Percentiles rank a stretch among this genome's conserved stretches.
Conservation (phyloP, 257 asterid species). For the Solanum chiquidenum region DNA sequence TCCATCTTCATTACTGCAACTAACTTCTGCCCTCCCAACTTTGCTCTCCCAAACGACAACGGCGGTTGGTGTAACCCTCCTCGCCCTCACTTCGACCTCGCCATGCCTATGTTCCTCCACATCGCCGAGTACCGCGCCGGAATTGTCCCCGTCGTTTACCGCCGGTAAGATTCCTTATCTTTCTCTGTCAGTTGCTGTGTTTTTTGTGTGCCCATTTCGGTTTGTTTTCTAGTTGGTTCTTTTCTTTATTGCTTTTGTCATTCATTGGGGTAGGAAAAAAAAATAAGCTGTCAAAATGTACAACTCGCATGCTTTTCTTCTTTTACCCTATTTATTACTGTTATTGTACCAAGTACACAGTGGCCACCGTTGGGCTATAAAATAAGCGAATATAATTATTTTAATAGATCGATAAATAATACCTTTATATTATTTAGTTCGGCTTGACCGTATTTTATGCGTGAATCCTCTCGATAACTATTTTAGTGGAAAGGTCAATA, state of each 20-base stretch:
- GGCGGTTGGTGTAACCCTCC: slow-evolving; percentile 99
- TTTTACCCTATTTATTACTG: background rate
- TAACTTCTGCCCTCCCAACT: slow-evolving; percentile 81
- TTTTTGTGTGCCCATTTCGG: background rate
- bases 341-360: background rate
- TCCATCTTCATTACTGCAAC: slow-evolving; percentile 76
- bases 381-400: background rate
- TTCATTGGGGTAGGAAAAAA: background rate
- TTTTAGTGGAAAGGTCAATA: background rate
- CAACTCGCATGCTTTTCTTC: background rate
- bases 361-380: background rate
- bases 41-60: slow-evolving; percentile 59
- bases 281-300: background rate
- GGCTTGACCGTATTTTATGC: background rate
- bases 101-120: slow-evolving; percentile 92
- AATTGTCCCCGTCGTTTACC: slow-evolving; percentile 68
- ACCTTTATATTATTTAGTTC: background rate
- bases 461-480: background rate
- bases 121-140: slow-evolving; percentile 90
- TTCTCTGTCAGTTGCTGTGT: background rate
- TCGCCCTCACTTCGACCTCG: slow-evolving; percentile 77
- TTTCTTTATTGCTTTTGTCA: background rate
- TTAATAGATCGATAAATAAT: background rate
- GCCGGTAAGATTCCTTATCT: slow-evolving; percentile 30
- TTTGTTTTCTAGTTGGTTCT: background rate